These are phyloP conservation scores for Ophidiomyces ophidiicola DNA, from an alignment of 2,329 filamentous ascomycete species.

Conservation along the genomic window DNA sequence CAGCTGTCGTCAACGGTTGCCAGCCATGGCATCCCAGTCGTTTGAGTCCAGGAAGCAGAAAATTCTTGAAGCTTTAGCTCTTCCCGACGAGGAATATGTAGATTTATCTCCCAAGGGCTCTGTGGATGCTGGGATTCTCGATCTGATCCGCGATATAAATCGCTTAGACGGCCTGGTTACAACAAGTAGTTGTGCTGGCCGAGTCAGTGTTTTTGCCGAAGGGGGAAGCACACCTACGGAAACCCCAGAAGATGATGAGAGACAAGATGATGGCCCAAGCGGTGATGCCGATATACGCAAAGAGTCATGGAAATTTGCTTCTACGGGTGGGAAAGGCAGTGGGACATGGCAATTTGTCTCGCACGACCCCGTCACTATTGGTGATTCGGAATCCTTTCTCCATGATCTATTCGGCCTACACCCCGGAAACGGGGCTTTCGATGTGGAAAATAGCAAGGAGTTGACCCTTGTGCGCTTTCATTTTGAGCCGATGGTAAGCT, in stretches of 20 bases:
- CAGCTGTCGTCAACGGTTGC: too few species aligned
- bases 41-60: conserved; percentile 50
- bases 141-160: conserved; percentile 71
- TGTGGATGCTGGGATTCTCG: conserved; percentile 65
- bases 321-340: conserved; percentile 71
- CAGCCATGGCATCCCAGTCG: not conserved
- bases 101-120: conserved; percentile 84
- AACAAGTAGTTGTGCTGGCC: conserved; percentile 83
- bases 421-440: conserved; percentile 22
- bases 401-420: conserved; percentile 35
- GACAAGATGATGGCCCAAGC: conserved; percentile 9
- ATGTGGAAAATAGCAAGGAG: conserved; percentile 36
- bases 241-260: conserved; percentile 15
- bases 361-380: conserved; percentile 53
- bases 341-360: conserved; percentile 80
- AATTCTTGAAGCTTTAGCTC: conserved; percentile 58
- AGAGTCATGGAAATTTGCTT: conserved; percentile 35
- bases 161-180: conserved; percentile 62
- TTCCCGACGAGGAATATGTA: conserved; percentile 58
- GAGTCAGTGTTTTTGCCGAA: conserved; percentile 79
- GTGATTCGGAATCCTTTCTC: conserved; percentile 23
- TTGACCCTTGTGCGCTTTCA: conserved; percentile 62
- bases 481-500: conserved; percentile 82
- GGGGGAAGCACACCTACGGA: conserved; percentile 38
- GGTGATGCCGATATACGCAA: not conserved